A percentile compares a stretch with the other conserved stretches of the same genome.
phyloP scores from a whole-genome alignment of 176 grass and related monocot genomes.

The Ampelocalamus luodianensis region DNA sequence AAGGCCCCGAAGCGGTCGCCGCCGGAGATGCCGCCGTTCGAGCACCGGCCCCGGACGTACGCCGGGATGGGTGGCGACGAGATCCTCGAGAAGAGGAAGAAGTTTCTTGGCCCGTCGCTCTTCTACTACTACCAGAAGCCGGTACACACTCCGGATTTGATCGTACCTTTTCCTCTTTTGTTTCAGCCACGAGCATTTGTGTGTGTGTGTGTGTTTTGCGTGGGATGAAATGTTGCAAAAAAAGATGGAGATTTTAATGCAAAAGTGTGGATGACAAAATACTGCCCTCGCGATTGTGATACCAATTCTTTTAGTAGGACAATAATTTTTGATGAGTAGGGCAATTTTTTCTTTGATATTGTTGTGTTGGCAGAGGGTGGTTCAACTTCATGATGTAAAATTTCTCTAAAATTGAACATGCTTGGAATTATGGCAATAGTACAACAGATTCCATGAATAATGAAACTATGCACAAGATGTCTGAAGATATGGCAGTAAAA shows the following conservation, averaged over 20 bases:
- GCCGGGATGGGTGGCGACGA: constrained; percentile 62
- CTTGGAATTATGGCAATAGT: not conserved
- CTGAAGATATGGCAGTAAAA: not conserved
- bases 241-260: too few relatives aligned
- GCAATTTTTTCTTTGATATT: not conserved
- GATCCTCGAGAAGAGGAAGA: constrained; percentile 78
- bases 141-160: constrained; percentile 38
- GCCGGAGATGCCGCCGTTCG: constrained; percentile 73
- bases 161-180: not conserved
- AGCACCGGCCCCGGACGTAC: constrained; percentile 74
- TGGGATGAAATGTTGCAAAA: too few relatives aligned
- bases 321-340: not conserved
- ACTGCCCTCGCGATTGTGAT: not conserved
- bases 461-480: not conserved
- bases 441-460: not conserved
- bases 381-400: constrained; percentile 3
- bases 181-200: not conserved
- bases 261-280: too few relatives aligned
- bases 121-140: constrained; percentile 99
- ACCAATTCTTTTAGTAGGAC: not conserved
- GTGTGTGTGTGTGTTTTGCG: too few relatives aligned
- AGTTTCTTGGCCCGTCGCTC: constrained; percentile 78
- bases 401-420: not conserved
- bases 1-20: constrained; percentile 14
- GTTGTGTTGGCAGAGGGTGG: not conserved